phyloP scores from a whole-genome alignment of 768 basidiomycete genomes.

The Russula vinacea region DNA sequence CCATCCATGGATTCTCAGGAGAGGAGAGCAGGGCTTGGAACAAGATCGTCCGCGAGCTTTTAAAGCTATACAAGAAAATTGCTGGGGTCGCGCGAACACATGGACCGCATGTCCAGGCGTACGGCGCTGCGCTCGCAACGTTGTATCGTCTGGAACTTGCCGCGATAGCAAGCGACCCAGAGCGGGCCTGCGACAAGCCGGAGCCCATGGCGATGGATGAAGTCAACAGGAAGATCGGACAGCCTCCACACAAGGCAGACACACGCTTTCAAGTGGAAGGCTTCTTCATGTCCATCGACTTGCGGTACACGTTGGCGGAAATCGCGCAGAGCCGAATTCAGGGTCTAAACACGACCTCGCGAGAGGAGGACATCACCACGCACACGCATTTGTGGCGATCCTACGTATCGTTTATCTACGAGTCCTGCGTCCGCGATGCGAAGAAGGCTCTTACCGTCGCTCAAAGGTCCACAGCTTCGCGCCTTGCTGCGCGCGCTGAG shows the following conservation, averaged over 20 bases:
- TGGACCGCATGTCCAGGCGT: conserved; percentile 37
- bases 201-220: conserved; percentile 34
- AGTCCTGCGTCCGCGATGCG: conserved; percentile 34
- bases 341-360: conserved; percentile 13
- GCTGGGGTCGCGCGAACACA: conserved; percentile 32
- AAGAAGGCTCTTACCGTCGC: conserved; percentile 33
- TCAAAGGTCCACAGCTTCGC: conserved; percentile 33
- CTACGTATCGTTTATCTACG: conserved; percentile 32
- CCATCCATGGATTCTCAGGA: conserved; percentile 28
- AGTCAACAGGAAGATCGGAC: conserved; percentile 37
- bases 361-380: conserved; percentile 7
- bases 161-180: conserved; percentile 29
- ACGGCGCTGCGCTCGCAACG: conserved; percentile 37
- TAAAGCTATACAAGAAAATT: conserved; percentile 33
- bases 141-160: conserved; percentile 36
- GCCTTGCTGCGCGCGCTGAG: conserved; percentile 32
- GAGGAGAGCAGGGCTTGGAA: conserved; percentile 34
- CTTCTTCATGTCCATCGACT: conserved; percentile 37
- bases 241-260: conserved; percentile 39
- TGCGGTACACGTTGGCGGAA: conserved; percentile 37
- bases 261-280: conserved; percentile 39
- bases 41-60: conserved; percentile 27
- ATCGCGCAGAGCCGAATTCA: conserved; percentile 34
- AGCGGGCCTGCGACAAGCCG: conserved; percentile 30
- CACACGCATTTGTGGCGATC: conserved; percentile 31